Percentiles rank a stretch among this genome's conserved stretches.
phyloP scores from a whole-genome alignment of 2,329 filamentous ascomycete genomes.

The Pyrenophora graminea region DNA sequence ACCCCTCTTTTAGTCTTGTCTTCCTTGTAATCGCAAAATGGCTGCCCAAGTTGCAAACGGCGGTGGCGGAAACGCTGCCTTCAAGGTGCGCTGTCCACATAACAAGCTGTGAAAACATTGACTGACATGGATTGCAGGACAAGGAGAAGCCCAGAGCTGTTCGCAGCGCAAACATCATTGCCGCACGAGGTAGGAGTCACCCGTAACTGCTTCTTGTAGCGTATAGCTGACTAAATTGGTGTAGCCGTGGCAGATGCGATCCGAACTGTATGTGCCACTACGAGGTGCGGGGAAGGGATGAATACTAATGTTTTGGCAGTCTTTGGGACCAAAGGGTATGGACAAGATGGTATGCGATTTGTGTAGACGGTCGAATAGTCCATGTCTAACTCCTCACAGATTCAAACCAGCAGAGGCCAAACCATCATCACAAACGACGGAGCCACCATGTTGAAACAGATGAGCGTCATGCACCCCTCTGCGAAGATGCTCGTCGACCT shows the following conservation, averaged over 20 bases:
- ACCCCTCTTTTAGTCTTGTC: slow-evolving; percentile 22
- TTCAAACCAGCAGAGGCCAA: slow-evolving; percentile 92
- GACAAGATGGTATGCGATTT: slow-evolving; percentile 77
- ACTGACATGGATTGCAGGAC: slow-evolving; percentile 58
- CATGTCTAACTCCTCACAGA: slow-evolving; percentile 52
- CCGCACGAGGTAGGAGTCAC: slow-evolving; percentile 75
- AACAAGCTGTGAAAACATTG: slow-evolving; percentile 31
- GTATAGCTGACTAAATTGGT: slow-evolving; percentile 25
- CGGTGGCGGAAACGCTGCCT: slow-evolving; percentile 64
- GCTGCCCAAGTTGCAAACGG: slow-evolving; percentile 39
- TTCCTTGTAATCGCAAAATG: slow-evolving; percentile 31
- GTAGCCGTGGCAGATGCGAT: slow-evolving; percentile 96
- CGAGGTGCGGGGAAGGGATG: slow-evolving; percentile 23
- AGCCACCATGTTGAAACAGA: slow-evolving; percentile 98
- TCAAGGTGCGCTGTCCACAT: slow-evolving; percentile 57
- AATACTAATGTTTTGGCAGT: slow-evolving; percentile 53
- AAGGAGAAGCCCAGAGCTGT: slow-evolving; percentile 99
- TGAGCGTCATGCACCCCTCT: slow-evolving; percentile 99
- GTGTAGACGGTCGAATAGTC: neutral
- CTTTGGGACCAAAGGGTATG: slow-evolving; percentile 94
- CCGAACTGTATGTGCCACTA: slow-evolving; percentile 66
- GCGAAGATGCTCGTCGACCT: slow-evolving; percentile 99
- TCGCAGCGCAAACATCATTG: slow-evolving; percentile 93
- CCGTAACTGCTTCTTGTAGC: slow-evolving; percentile 21
- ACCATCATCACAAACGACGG: slow-evolving; percentile 99